phyloP scores from a whole-genome alignment of 352 stramenopile species.

The Peronospora farinosa region DNA sequence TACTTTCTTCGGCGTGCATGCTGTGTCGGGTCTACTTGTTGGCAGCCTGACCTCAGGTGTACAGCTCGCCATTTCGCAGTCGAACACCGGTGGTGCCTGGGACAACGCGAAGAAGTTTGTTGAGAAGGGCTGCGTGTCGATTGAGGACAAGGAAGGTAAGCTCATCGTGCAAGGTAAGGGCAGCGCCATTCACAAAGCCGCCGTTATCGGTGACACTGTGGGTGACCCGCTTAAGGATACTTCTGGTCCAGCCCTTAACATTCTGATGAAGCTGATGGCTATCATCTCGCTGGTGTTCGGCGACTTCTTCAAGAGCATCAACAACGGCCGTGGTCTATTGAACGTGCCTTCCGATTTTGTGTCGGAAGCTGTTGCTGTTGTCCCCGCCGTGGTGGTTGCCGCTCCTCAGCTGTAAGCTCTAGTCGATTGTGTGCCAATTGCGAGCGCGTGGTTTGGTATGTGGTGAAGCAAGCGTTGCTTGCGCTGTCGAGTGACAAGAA shows the following conservation, averaged over 20 bases:
- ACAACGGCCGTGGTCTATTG: slow-evolving; percentile 91
- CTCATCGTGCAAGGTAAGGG: slow-evolving; percentile 91
- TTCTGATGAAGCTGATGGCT: slow-evolving; percentile 99
- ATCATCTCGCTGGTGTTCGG: slow-evolving; percentile 99
- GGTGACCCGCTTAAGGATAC: slow-evolving; percentile 99
- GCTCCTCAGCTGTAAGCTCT: slow-evolving; percentile 28
- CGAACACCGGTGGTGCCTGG: slow-evolving; percentile 99
- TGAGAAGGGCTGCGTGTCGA: slow-evolving; percentile 91
- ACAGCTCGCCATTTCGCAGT: slow-evolving; percentile 98
- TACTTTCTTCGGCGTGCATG: slow-evolving; percentile 97
- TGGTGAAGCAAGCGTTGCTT: slow-evolving; percentile 8
- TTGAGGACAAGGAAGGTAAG: slow-evolving; percentile 89
- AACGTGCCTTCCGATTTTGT: slow-evolving; percentile 59
- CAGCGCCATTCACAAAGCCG: slow-evolving; percentile 97
- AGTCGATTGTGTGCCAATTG: slow-evolving; percentile 10
- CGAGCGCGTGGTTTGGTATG: slow-evolving; percentile 7
- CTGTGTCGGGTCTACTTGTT: slow-evolving; percentile 96
- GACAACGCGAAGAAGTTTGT: slow-evolving; percentile 99
- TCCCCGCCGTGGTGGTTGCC: slow-evolving; percentile 16
- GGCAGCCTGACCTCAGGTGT: slow-evolving; percentile 93
- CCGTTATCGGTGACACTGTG: slow-evolving; percentile 97
- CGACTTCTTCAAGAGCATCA: slow-evolving; percentile 98
- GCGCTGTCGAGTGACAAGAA: slow-evolving; percentile 22
- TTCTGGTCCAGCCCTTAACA: slow-evolving; percentile 98
- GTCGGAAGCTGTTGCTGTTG: slow-evolving; percentile 8